phyloP scores from a whole-genome alignment of 805 yeast genomes.

The Myxozyma geophila region DNA sequence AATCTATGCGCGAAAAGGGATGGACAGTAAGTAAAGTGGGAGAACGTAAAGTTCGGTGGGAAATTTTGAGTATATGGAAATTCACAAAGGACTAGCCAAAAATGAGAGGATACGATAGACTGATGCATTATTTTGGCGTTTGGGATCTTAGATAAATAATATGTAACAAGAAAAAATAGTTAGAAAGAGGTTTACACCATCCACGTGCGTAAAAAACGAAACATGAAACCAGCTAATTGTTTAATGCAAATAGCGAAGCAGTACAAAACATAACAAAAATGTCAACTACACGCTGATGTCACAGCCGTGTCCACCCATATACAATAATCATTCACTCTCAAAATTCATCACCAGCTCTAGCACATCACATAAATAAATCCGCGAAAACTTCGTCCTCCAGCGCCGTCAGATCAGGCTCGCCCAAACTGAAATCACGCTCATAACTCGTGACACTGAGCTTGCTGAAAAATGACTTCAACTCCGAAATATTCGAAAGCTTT shows the following conservation, averaged over 20 bases:
- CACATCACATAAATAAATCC: conserved; percentile 27
- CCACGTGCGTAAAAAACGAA: background rate
- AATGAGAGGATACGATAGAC: background rate
- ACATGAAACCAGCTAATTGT: background rate
- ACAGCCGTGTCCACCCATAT: background rate
- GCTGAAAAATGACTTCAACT: conserved; percentile 67
- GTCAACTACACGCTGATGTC: too few relatives aligned
- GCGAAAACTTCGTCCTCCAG: conserved; percentile 31
- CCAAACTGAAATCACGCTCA: conserved; percentile 29
- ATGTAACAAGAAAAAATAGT: background rate
- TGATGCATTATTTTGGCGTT: background rate
- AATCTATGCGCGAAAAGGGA: conserved; percentile 51
- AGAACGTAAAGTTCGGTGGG: conserved; percentile 93
- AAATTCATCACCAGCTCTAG: background rate
- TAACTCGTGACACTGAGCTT: conserved; percentile 55
- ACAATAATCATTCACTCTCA: background rate
- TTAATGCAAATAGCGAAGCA: background rate
- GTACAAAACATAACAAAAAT: background rate
- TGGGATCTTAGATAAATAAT: background rate
- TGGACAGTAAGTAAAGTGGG: conserved; percentile 64
- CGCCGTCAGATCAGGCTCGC: conserved; percentile 21
- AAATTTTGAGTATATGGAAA: conserved; percentile 75
- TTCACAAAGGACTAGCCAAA: conserved; percentile 39
- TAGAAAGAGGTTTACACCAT: conserved; percentile 9
- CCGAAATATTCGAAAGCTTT: conserved; percentile 49